Percentiles rank a stretch among this genome's conserved stretches.
phyloP scores from a whole-genome alignment of 139 green algal genomes.

The Dunaliella primolecta region DNA sequence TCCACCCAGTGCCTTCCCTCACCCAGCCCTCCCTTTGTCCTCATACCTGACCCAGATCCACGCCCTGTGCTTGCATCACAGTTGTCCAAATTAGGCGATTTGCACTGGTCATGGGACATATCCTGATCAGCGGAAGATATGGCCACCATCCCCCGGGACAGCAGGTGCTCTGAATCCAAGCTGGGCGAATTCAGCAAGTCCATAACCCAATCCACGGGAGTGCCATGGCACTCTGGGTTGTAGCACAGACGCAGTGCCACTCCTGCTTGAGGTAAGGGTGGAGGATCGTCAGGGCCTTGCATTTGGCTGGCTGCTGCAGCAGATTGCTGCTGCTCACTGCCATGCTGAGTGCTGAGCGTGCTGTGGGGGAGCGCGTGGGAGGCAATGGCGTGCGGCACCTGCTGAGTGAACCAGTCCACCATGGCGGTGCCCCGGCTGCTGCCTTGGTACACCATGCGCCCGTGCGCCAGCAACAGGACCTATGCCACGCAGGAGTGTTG shows the following conservation, averaged over 20 bases:
- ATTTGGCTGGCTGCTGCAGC: not conserved
- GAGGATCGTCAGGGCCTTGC: not conserved
- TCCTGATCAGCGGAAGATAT: not conserved
- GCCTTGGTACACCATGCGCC: slow-evolving; percentile 20
- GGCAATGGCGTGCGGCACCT: not conserved
- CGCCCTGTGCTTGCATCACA: not conserved
- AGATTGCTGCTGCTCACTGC: not conserved
- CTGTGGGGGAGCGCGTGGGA: not conserved
- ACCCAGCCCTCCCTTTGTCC: not conserved
- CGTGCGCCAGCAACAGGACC: not conserved
- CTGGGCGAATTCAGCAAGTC: not conserved
- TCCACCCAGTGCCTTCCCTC: not conserved
- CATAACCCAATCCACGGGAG: slow-evolving; percentile 29
- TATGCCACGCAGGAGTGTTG: not conserved
- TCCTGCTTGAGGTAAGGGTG: no score
- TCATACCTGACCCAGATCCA: no score
- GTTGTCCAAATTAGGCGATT: no score
- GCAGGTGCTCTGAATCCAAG: not conserved
- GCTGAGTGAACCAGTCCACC: slow-evolving; percentile 21
- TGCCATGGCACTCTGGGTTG: slow-evolving; percentile 14
- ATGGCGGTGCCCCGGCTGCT: not conserved
- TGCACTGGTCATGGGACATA: not conserved
- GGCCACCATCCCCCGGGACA: not conserved
- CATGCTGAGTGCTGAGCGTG: no score
- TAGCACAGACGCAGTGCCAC: not conserved